A percentile compares a stretch with the other conserved stretches of the same genome.
Evolutionary conservation across 2,329 filamentous ascomycete genomes (phyloP).

Genomic region (Escovopsis weberi): DNA sequence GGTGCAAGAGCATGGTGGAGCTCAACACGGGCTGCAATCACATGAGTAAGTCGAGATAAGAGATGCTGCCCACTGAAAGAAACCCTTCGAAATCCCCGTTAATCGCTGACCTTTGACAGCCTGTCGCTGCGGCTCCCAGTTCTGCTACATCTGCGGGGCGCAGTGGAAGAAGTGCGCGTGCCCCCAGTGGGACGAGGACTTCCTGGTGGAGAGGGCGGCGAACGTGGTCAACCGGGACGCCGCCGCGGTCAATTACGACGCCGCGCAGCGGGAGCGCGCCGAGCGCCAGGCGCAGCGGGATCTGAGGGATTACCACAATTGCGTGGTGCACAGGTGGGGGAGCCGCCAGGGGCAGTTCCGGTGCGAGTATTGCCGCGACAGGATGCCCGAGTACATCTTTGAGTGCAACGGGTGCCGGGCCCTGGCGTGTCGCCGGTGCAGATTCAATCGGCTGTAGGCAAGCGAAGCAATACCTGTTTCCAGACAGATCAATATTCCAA

Average conservation of each 20-base stretch:
- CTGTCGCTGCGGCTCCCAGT: slow-evolving; percentile 29
- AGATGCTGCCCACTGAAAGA: no score
- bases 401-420: slow-evolving; percentile 31
- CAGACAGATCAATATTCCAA: no score
- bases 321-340: slow-evolving; percentile 23
- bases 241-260: not conserved
- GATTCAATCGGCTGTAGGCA: slow-evolving; percentile 25
- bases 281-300: slow-evolving; percentile 1
- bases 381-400: slow-evolving; percentile 27
- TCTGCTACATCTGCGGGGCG: slow-evolving; percentile 32
- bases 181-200: slow-evolving; percentile 21
- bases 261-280: not conserved
- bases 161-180: slow-evolving; percentile 28
- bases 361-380: slow-evolving; percentile 30
- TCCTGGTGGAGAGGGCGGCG: slow-evolving; percentile 18
- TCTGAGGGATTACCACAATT: slow-evolving; percentile 22
- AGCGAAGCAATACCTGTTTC: no score
- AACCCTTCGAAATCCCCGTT: no score
- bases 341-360: slow-evolving; percentile 16
- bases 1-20: slow-evolving; percentile 32
- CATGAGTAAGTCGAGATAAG: slow-evolving; percentile 27
- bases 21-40: slow-evolving; percentile 35
- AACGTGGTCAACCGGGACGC: slow-evolving; percentile 15
- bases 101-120: slow-evolving; percentile 13
- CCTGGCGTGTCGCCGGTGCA: slow-evolving; percentile 31